Evolutionary conservation across 1,139 yeast genomes (phyloP), one percentile per base, ranked within the genome.

Genomic region (Hansenula anomala): DNA sequence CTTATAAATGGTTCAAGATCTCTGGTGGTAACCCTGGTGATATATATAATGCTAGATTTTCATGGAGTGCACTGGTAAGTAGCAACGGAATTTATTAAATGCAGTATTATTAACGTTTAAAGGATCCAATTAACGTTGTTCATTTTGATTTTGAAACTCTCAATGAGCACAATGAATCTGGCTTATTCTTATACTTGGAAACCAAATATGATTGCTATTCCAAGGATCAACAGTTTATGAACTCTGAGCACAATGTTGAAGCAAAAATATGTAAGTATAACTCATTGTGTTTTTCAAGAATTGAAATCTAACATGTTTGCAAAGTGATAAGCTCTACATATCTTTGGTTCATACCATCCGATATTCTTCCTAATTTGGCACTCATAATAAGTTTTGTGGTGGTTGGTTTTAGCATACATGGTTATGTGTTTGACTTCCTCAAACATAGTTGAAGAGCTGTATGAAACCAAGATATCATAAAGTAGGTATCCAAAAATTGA

Each of bases 31-130:
- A 14, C 10, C 34, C 36, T 2, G 28, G 27, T 6, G 16, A 15
- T 1, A 28, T 40, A 28, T 45, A 49, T 36, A 48, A 49, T 34
- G 47, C 44, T 2, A 39, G 52, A 28, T 34, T 51, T n/a, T 45
- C 50, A 3, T 52, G 56, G 56, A 47, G 51, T 36, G 47, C 56
- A 4, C 36, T 52, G 18, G 53, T 49, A 20, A 46, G 54, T 10
- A 22, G 24, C 6, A 11, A 13, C 28, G 7, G 10, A 12, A 4
- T 20, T 16, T 4, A 23, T 4, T 15, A 5, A n/a, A 12, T 19
- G 9, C 12, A 2, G 22, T 20, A 10, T n/a, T 18, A 14, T 13
- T 18, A 27, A 25, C 22, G 13, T 13, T 6, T 19, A 17, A 10
- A 26, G 24, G 41, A 40, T 4, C 42, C 42, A 14, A 40, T 43